Evolutionary conservation across 805 yeast genomes (phyloP), one percentile per base, ranked within the genome.

Genomic region (Jamesozyma rosinii): DNA sequence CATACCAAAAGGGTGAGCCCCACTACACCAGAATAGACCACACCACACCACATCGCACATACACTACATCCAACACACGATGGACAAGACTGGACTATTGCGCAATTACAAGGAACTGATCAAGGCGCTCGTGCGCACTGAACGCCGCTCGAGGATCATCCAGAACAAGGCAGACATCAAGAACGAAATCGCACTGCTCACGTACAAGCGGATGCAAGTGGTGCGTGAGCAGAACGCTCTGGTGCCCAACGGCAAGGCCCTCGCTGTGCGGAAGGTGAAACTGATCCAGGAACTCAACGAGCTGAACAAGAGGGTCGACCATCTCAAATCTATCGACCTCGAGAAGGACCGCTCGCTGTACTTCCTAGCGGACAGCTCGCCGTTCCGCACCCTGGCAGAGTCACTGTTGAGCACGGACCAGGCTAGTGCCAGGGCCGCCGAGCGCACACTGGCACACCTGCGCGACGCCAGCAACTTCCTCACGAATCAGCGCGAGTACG

Each of bases 401-500:
- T 24, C 29, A 24, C 6, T 24, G 29, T 8, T 11, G 11, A 24
- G 11, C 29, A 11, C 6, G 6, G 6, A 24, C 11, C 10, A 11
- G 6, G 11, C 6, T 11, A 24, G 29, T 24, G 29, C 6, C 29
- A 24, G 11, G 10, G 29, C 6, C 6, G 11, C 11, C 10, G 11
- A 6, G 14, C 11, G 39, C 11, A 9, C 14, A 2, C 3, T 45
- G 30, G 27, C 55, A 43, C 79, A 80, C 53, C 63, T 81, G 38
- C 51, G 59, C n/a, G 88, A 84, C 55, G 71, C 83, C 13, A 66
- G 75, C 4, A 66, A 71, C 9, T 90, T 77, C 57, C 65, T 90
- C 42, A 69, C 71, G 41, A 76, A 81, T 48, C 97, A 90, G 62
- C 70, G 92, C 49, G 76, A 71, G 11, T 90, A 87, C 64, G 78